These are phyloP conservation scores for Rhododendron williamsianum DNA, from an alignment of 148 eudicot genomes.

Conservation along the genomic window DNA sequence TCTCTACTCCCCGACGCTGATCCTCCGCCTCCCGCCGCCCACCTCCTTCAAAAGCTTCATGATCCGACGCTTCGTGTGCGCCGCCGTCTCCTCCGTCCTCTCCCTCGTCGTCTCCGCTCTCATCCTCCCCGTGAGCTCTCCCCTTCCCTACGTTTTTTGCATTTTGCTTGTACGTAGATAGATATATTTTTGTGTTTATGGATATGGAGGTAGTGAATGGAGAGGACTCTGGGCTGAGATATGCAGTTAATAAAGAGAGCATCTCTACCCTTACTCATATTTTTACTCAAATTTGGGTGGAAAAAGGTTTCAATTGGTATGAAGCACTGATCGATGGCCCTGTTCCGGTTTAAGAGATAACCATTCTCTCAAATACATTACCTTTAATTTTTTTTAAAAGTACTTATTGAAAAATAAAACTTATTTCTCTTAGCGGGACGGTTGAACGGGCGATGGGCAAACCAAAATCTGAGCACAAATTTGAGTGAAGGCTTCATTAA, in stretches of 20 bases:
- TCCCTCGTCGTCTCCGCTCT: constrained; percentile 46
- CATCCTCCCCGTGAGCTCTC: constrained; percentile 50
- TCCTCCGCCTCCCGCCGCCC: constrained; percentile 71
- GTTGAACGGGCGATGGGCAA: no score
- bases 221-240: background rate
- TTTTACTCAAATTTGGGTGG: no score
- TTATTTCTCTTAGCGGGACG: no score
- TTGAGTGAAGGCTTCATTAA: no score
- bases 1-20: constrained; percentile 63
- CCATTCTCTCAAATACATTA: no score
- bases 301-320: no score
- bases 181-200: background rate
- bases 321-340: no score
- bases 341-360: no score
- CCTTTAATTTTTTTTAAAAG: no score
- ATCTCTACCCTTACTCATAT: background rate
- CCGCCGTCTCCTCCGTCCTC: constrained; percentile 49
- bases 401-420: no score
- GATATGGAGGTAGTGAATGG: background rate
- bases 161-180: background rate
- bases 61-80: constrained; percentile 81
- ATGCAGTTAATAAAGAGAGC: background rate
- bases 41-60: constrained; percentile 47
- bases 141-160: background rate
- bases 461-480: no score